Evolutionary conservation across 805 yeast species (phyloP), one percentile per base, ranked within the genome.

Genomic region (Spathaspora hagerdaliae): DNA sequence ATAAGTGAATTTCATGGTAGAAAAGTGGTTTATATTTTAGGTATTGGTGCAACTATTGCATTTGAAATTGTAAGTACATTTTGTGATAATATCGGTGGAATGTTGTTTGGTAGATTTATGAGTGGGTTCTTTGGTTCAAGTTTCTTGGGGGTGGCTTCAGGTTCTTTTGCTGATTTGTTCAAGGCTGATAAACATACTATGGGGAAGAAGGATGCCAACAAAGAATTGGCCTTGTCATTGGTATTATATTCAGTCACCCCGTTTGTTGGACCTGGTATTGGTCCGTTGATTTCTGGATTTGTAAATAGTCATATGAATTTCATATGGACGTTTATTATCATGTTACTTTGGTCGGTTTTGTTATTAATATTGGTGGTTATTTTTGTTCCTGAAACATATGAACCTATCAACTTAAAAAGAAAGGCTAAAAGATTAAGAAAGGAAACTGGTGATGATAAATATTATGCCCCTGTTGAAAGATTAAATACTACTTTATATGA

Each of bases 1-100:
- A 56, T 79, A 11, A 79, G 87, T 15, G 94, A 86, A 58, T 63
- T 79, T 31, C 67, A 73, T 48, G 94, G 94, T 1, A 68, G 94
- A 46, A 77, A 75, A 36, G 67, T 74, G 7, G 61, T 79, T 5
- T 62, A 85, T 35, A 48, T 70, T 1, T 58, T 65, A 2, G 65
- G 65, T 3, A 47, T 62, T 2, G 33, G 47, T 6, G 36, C 58
- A 9, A 54, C 54, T 12, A 52, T 55, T 14, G 46, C 50, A 3
- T 57, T 63, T 48, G 58, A 60, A 46, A 49, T 60, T 29, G 47
- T 62, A 13, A 62, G 65, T 2, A 59, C 59, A 7, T 60, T 63
- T 43, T 37, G 55, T 36, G 41, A 53, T 27, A 61, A 58, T 44
- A 51, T 58, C 31, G 67, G 62, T 11, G 58, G 59, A 1, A 50